Conservation (phyloP, 148 eudicot species). For the Dianthus caryophyllus region DNA sequence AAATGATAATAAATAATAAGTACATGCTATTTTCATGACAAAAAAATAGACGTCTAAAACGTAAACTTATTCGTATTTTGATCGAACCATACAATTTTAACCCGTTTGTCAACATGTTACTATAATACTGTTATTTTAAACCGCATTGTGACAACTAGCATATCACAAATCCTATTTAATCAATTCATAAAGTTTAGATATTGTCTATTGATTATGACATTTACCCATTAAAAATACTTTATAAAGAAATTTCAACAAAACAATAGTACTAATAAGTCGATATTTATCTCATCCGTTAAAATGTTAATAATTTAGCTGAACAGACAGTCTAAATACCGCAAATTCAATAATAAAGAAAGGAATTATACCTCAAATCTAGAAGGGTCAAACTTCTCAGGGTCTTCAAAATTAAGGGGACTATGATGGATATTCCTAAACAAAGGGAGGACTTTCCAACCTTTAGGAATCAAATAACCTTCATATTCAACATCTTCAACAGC, state of each 20-base stretch:
- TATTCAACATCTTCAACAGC: slow-evolving; percentile 97
- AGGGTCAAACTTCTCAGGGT: slow-evolving; percentile 62
- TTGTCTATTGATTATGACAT: not conserved
- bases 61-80: too few relatives aligned
- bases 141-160: too few relatives aligned
- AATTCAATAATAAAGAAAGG: too few relatives aligned
- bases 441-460: slow-evolving; percentile 75
- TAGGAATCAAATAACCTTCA: slow-evolving; percentile 67
- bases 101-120: too few relatives aligned
- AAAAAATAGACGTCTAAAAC: not conserved
- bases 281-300: too few relatives aligned
- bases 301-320: too few relatives aligned
- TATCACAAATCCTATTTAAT: slow-evolving; percentile 1
- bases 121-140: too few relatives aligned
- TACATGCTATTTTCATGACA: slow-evolving; percentile 3
- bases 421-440: slow-evolving; percentile 67
- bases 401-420: slow-evolving; percentile 38
- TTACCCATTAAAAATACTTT: slow-evolving; percentile 3
- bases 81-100: too few relatives aligned
- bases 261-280: too few relatives aligned
- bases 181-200: slow-evolving; percentile 13
- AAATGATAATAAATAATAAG: not conserved
- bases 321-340: too few relatives aligned
- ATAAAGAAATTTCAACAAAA: too few relatives aligned
- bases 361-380: slow-evolving; percentile 66